phyloP scores from a whole-genome alignment of 371 early-diverging fungal species.

The Mortierella sp. region DNA sequence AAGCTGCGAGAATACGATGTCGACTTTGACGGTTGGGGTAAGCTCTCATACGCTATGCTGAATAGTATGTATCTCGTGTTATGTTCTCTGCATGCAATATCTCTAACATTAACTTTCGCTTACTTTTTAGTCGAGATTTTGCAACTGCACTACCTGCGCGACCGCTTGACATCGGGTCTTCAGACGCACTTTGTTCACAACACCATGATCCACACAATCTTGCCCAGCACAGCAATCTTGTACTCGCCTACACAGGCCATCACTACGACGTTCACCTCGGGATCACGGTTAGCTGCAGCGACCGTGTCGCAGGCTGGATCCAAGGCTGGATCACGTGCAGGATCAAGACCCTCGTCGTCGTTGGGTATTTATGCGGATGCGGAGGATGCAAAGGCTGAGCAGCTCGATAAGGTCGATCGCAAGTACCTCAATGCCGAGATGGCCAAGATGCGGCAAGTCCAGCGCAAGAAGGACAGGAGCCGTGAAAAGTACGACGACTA shows the following conservation, averaged over 20 bases:
- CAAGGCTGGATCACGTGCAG: constrained; percentile 44
- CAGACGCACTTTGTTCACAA: constrained; percentile 60
- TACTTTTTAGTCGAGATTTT: constrained; percentile 55
- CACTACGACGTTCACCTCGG: constrained; percentile 19
- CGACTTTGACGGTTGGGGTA: constrained; percentile 67
- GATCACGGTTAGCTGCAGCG: constrained; percentile 34
- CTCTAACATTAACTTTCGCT: background rate
- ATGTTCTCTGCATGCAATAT: background rate
- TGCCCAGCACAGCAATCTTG: constrained; percentile 40
- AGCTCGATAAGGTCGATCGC: constrained; percentile 39
- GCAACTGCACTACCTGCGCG: constrained; percentile 58
- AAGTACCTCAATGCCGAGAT: constrained; percentile 53
- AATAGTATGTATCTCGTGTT: background rate
- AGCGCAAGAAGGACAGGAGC: constrained; percentile 46
- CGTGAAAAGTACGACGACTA: constrained; percentile 48
- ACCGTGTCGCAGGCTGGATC: constrained; percentile 32
- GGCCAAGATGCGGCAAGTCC: constrained; percentile 50
- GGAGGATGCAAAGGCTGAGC: constrained; percentile 50
- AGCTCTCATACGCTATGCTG: background rate
- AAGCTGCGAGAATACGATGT: constrained; percentile 52
- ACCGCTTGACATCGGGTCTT: constrained; percentile 58
- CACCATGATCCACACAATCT: constrained; percentile 46
- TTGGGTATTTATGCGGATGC: constrained; percentile 54
- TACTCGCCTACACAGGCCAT: constrained; percentile 36
- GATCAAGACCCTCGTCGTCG: constrained; percentile 46